A percentile compares a stretch with the other conserved stretches of the same genome.
phyloP scores from a whole-genome alignment of 2,329 filamentous ascomycete species.

The Xylariomycetidae sp. region DNA sequence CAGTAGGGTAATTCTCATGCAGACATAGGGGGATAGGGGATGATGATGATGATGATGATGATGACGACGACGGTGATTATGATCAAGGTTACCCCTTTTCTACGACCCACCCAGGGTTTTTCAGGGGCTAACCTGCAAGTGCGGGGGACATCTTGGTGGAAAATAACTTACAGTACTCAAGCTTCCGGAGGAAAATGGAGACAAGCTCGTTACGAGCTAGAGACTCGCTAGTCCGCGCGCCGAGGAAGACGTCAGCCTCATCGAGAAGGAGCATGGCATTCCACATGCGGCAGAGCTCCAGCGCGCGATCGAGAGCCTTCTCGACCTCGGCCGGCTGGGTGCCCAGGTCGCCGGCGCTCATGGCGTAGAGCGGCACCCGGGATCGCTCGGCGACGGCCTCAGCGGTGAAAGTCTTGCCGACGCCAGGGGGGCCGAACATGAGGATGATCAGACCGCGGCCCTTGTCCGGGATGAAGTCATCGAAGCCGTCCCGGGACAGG shows the following conservation, averaged over 20 bases:
- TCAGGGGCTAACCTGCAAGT: no score
- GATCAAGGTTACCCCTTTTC: no score
- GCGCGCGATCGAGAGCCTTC: conserved; percentile 25
- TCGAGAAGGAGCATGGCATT: conserved; percentile 39
- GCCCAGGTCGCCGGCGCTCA: conserved; percentile 37
- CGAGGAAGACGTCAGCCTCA: conserved; percentile 40
- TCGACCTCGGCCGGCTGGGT: conserved; percentile 30
- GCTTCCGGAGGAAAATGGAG: conserved; percentile 13
- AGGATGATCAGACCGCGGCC: conserved; percentile 31
- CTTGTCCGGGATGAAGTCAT: conserved; percentile 33
- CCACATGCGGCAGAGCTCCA: conserved; percentile 35
- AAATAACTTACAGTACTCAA: no score
- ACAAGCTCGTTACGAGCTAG: conserved; percentile 37
- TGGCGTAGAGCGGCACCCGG: conserved; percentile 32
- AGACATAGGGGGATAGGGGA: no score
- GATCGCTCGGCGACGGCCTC: conserved; percentile 35
- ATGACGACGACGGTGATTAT: no score
- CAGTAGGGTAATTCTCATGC: no score
- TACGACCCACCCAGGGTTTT: no score
- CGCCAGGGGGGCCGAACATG: conserved; percentile 32
- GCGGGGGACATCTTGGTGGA: no score
- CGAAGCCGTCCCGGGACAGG: conserved; percentile 19
- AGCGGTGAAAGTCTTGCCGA: conserved; percentile 35
- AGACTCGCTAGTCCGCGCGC: conserved; percentile 26
- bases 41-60: no score